Conservation (phyloP, 164 flowering plant genomes). For the Stephania yunnanensis region DNA sequence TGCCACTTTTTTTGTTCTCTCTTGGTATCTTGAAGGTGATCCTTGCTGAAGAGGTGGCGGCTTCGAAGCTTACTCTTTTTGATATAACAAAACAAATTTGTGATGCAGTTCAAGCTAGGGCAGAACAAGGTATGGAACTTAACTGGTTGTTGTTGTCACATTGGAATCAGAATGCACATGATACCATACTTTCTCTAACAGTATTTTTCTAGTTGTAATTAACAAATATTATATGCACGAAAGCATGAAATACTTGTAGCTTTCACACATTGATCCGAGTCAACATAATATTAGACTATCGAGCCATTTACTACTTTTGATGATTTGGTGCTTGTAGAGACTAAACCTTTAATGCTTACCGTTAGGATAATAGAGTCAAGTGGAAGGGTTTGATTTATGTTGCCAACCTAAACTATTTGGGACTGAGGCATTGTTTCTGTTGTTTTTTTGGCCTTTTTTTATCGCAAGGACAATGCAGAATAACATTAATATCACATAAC, state of each 20-base stretch:
- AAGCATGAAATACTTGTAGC: background rate
- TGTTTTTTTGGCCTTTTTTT: too few species aligned
- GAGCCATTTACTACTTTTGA: background rate
- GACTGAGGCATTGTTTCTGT: too few species aligned
- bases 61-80: slow-evolving; percentile 93
- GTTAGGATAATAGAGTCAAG: too few species aligned
- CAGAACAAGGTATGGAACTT: slow-evolving; percentile 53
- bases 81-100: slow-evolving; percentile 89
- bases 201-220: background rate
- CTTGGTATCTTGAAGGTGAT: slow-evolving; percentile 48
- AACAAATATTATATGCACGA: background rate
- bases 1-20: background rate
- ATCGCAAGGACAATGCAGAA: too few species aligned
- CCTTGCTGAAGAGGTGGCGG: slow-evolving; percentile 98
- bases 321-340: background rate
- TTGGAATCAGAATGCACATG: background rate
- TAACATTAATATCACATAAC: too few species aligned
- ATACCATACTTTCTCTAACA: background rate
- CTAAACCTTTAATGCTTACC: too few species aligned
- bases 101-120: slow-evolving; percentile 95
- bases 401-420: too few species aligned
- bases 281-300: background rate
- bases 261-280: background rate
- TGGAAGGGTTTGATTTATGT: too few species aligned
- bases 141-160: background rate